These are phyloP conservation scores for Phytophthora litchii DNA, from an alignment of 352 stramenopile genomes.

Conservation along the genomic window DNA sequence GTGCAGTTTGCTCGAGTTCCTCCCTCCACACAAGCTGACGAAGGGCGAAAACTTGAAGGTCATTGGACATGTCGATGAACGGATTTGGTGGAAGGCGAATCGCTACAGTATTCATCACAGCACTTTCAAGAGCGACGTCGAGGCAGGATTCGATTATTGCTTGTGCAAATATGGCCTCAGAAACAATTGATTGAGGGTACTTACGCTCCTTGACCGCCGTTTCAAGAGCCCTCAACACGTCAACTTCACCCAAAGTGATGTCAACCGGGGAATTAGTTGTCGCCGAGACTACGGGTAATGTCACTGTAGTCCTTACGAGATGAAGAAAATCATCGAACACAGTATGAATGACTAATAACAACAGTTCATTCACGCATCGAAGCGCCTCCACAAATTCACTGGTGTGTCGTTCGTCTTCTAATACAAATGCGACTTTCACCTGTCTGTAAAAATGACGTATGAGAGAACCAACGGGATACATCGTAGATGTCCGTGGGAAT, in stretches of 20 bases:
- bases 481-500: slow-evolving; percentile 12
- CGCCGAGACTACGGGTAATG: background rate
- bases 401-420: slow-evolving; percentile 21
- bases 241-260: slow-evolving; percentile 17
- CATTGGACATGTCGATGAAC: slow-evolving; percentile 44
- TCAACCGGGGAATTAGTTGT: background rate
- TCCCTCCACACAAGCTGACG: slow-evolving; percentile 37
- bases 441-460: slow-evolving; percentile 9
- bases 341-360: slow-evolving; percentile 27
- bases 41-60: slow-evolving; percentile 47
- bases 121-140: slow-evolving; percentile 56
- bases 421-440: background rate
- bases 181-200: slow-evolving; percentile 47
- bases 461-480: slow-evolving; percentile 13
- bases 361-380: slow-evolving; percentile 23
- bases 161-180: slow-evolving; percentile 53
- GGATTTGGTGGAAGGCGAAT: slow-evolving; percentile 52
- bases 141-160: slow-evolving; percentile 49
- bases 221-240: slow-evolving; percentile 43
- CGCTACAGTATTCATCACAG: slow-evolving; percentile 53
- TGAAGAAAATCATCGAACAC: slow-evolving; percentile 28
- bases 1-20: background rate
- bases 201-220: slow-evolving; percentile 30
- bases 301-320: background rate
- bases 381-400: slow-evolving; percentile 25